Evolutionary conservation across 2,329 filamentous ascomycete genomes (phyloP).

Genomic region (Trichophyton mentagrophytes): DNA sequence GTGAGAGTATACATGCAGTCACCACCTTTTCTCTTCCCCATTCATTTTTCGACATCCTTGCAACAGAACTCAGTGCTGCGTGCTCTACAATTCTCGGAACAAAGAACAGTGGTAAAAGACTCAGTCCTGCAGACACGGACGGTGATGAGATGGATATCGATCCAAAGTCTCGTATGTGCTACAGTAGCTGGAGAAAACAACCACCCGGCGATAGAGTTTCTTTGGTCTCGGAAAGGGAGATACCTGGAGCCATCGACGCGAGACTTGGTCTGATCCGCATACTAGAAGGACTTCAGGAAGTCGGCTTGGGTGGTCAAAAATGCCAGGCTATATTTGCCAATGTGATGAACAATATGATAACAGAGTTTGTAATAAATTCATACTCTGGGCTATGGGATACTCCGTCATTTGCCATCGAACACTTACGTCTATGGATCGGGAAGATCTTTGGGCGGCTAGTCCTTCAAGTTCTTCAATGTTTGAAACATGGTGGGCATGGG

Average conservation of each 20-base stretch:
- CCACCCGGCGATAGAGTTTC: conserved; percentile 19
- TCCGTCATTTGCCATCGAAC: conserved; percentile 35
- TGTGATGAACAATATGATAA: conserved; percentile 46
- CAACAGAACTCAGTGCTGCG: conserved; percentile 33
- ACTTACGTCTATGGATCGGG: conserved; percentile 44
- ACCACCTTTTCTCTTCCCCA: conserved; percentile 36
- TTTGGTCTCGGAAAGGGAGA: conserved; percentile 25
- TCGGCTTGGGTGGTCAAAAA: conserved; percentile 43
- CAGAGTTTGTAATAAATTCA: conserved; percentile 43
- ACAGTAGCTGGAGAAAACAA: conserved; percentile 26
- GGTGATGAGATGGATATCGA: conserved; percentile 30
- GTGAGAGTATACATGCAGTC: conserved; percentile 34
- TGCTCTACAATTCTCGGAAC: conserved; percentile 33
- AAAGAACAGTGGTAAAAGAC: conserved; percentile 13
- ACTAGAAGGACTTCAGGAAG: conserved; percentile 36
- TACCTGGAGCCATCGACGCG: conserved; percentile 19
- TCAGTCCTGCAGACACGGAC: neutral
- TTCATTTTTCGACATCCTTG: conserved; percentile 32
- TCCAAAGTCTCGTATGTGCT: conserved; percentile 24
- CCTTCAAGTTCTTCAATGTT: conserved; percentile 36
- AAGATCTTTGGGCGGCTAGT: conserved; percentile 42
- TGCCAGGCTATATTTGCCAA: conserved; percentile 46
- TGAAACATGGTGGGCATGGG: conserved; percentile 20
- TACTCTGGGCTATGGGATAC: conserved; percentile 47
- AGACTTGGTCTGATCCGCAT: conserved; percentile 28